Evolutionary conservation across 345 rosid genomes (phyloP), one percentile per base, ranked within the genome.

Genomic region (Murraya koenigii): DNA sequence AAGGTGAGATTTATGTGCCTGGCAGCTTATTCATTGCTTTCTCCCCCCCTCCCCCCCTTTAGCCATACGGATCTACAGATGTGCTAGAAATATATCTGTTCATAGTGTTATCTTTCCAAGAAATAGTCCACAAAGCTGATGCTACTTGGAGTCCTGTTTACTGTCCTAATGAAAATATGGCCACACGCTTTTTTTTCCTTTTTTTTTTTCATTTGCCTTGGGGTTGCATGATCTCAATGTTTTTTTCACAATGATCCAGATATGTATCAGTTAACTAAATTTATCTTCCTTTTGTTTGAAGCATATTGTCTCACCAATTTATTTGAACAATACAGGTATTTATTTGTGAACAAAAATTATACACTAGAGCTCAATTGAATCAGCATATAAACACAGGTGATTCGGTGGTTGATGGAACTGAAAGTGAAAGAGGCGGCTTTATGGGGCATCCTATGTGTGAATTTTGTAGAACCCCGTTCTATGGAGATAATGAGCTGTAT

Each of bases 401-500:
- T 77, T 89, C 98, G 36, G 96, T 88, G 83, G 99, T 94, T 78
- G 99, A 97, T 82, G 99, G 99, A 61, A 89, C 79, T 84, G 99
- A 93, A 80, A 90, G 96, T 83, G 99, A 97, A 82, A 89, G 98
- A 79, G 98, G 98, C 76, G 99, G 99, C 66, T 94, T 97, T 63
- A 76, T 79, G 79, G 99, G 99, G 15, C 99, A 97, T 88, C 98
- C 99, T 23, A 79, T 84, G 80, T 97, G 98, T 85, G 97, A 94
- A 79, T 94, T 97, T 80, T 97, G 99, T 82, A 88, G 80, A 80
- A 85, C 87, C 44, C 93, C 97, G 0, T 94, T 94, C 77, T 97
- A 97, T 81, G 97, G 98, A 74, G 99, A 97, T 78, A 94, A 94
- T 81, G 99, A 94, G 72, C 78, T 91, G 74, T 97, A 89, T 85